Evolutionary conservation across 768 basidiomycete genomes (phyloP), one percentile per base, ranked within the genome.

Genomic region (Coprinopsis strossmayeri): DNA sequence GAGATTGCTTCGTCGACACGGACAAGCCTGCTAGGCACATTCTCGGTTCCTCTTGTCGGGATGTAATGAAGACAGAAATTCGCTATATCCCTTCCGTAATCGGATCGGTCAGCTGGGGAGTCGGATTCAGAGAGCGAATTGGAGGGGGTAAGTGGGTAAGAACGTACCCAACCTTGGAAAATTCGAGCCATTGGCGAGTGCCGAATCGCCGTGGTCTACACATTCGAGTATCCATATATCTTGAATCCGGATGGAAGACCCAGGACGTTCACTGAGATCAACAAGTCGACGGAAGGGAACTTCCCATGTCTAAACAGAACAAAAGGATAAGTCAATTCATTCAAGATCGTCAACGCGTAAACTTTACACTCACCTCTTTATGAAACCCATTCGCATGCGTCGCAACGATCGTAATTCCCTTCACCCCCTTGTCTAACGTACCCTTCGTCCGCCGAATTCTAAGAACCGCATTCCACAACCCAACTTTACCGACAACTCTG

Each of bases 321-420:
- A 4, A 28, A 26, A 42, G 9, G 10, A 26, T 18, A n/a, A n/a
- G n/a, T n/a, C n/a, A n/a, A n/a, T n/a, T n/a, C n/a, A n/a, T n/a
- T n/a, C n/a, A n/a, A n/a, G n/a, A n/a, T 3, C 40, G 12, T 9
- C 25, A 4, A 27, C n/a, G 7, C 43, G 18, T 9, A 9, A 7
- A 21, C 46, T 9, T 10, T 57, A 58, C 55, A 23, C 49, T 12
- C 13, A 58, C 61, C 56, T 63, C 59, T 52, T 63, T 63, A 46
- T 61, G 59, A 47, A 63, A 58, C 2, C 61, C 61, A 28, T 59
- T 57, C 3, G 58, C 54, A 46, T 63, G 59, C 5, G 59, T 56
- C 5, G 56, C 52, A 30, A 61, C 46, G 10, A 63, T 45, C 11
- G 61, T 63, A 17, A 63, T 53, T 13, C 58, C 48, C 26, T 26